Evolutionary conservation across 208 protist genomes (phyloP).

Genomic region (Leishmania tropica): DNA sequence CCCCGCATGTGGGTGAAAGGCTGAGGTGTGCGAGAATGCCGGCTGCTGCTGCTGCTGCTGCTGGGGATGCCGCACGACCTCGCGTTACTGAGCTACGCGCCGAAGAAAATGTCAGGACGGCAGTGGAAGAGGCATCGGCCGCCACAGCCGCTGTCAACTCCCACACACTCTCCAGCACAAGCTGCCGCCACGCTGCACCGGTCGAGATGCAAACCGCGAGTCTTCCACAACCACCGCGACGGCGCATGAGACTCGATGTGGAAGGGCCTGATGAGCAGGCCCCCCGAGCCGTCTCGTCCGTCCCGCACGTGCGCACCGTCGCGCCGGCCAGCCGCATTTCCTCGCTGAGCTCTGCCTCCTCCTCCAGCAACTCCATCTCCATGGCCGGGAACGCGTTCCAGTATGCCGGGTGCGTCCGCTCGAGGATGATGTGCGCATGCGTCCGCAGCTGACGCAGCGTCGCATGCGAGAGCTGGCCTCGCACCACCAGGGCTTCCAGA

Average conservation of each 20-base stretch:
- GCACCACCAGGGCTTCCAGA: conserved; percentile 28
- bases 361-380: conserved; percentile 28
- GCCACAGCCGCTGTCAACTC: conserved; percentile 17
- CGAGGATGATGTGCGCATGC: conserved; percentile 14
- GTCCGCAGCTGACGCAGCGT: conserved; percentile 35
- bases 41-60: neutral
- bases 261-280: neutral
- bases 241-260: neutral
- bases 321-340: conserved; percentile 25
- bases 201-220: conserved; percentile 17
- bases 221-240: neutral
- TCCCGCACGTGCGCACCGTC: neutral
- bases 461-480: conserved; percentile 25
- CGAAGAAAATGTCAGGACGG: neutral
- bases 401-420: conserved; percentile 24
- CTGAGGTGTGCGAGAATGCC: too few species aligned
- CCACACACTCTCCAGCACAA: conserved; percentile 35
- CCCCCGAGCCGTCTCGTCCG: neutral
- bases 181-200: conserved; percentile 39
- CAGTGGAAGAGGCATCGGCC: neutral
- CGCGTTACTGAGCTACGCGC: neutral
- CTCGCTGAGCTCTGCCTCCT: conserved; percentile 21
- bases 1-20: neutral
- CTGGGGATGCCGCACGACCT: neutral
- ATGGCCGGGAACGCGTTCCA: conserved; percentile 42